Conservation (phyloP, 2,329 filamentous ascomycete genomes). For the Fonsecaea erecta region DNA sequence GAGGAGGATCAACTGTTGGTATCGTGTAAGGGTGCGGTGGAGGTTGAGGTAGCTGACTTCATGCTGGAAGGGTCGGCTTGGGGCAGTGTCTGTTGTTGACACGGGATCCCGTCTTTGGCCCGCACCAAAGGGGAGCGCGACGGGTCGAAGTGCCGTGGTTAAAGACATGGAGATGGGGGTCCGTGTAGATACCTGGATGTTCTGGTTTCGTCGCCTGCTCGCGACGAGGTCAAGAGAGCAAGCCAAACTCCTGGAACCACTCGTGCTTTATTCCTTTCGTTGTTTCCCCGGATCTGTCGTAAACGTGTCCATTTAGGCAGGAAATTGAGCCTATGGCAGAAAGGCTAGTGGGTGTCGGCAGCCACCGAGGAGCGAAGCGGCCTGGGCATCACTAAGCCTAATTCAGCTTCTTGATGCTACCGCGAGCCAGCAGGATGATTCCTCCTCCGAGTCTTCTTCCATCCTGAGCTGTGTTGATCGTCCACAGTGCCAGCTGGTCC, state of each 20-base stretch:
- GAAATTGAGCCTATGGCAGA: not conserved
- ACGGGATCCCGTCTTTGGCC: slow-evolving; percentile 23
- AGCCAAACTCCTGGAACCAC: not conserved
- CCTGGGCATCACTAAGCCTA: not conserved
- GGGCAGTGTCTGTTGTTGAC: not conserved
- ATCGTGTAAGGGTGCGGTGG: slow-evolving; percentile 48
- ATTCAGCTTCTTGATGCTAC: not conserved
- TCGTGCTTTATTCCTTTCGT: not conserved
- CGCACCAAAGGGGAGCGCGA: slow-evolving; percentile 23
- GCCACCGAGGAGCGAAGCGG: not conserved
- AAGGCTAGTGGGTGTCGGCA: not conserved
- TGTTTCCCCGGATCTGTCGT: not conserved
- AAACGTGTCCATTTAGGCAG: not conserved
- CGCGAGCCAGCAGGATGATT: too few relatives aligned
- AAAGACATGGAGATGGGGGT: slow-evolving; percentile 23
- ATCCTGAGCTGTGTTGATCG: too few relatives aligned
- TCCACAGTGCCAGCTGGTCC: too few relatives aligned
- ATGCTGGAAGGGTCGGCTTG: slow-evolving; percentile 31
- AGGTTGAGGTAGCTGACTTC: slow-evolving; percentile 45
- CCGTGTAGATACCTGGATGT: not conserved
- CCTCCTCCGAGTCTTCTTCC: too few relatives aligned
- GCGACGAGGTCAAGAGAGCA: not conserved
- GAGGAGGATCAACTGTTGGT: slow-evolving; percentile 50
- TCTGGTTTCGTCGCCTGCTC: not conserved
- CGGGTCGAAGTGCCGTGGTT: slow-evolving; percentile 27